Conservation (phyloP, 2,329 filamentous ascomycete genomes). For the Ophiocordyceps unilateralis region DNA sequence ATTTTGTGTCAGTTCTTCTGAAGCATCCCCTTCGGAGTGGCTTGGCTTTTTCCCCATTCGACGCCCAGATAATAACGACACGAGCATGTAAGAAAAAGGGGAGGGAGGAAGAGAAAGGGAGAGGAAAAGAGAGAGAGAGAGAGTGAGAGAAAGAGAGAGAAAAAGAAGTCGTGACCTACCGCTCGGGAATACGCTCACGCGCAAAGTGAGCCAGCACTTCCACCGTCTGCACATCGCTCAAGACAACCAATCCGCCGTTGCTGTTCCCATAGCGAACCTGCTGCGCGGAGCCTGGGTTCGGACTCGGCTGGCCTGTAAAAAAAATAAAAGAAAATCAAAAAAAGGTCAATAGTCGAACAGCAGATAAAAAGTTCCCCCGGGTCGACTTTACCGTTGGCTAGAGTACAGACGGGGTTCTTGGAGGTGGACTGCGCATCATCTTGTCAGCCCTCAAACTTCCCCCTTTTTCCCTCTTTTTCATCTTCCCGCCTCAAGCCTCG, state of each 20-base stretch:
- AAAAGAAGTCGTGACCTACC: slow-evolving; percentile 9
- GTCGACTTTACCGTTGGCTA: not conserved
- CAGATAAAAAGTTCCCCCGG: too few relatives aligned
- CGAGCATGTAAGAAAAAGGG: too few relatives aligned
- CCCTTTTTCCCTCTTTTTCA: not conserved
- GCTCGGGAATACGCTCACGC: slow-evolving; percentile 40
- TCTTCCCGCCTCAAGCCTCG: not conserved
- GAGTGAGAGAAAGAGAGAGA: not conserved
- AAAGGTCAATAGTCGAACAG: not conserved
- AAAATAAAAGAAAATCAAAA: not conserved
- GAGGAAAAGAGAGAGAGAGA: too few relatives aligned
- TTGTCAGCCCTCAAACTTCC: not conserved
- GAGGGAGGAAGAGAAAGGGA: too few relatives aligned
- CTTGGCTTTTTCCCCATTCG: too few relatives aligned
- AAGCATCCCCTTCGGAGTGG: too few relatives aligned
- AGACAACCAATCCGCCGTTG: slow-evolving; percentile 21
- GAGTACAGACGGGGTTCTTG: not conserved
- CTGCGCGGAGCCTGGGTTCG: slow-evolving; percentile 7
- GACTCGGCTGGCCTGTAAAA: slow-evolving; percentile 7
- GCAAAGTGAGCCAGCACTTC: slow-evolving; percentile 39
- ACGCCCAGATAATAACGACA: too few relatives aligned
- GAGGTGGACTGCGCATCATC: not conserved
- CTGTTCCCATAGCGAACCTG: slow-evolving; percentile 5
- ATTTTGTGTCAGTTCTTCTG: too few relatives aligned
- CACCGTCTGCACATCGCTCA: slow-evolving; percentile 35